Evolutionary conservation across 2,329 filamentous ascomycete genomes (phyloP).

Genomic region (Ascochyta koolunga): DNA sequence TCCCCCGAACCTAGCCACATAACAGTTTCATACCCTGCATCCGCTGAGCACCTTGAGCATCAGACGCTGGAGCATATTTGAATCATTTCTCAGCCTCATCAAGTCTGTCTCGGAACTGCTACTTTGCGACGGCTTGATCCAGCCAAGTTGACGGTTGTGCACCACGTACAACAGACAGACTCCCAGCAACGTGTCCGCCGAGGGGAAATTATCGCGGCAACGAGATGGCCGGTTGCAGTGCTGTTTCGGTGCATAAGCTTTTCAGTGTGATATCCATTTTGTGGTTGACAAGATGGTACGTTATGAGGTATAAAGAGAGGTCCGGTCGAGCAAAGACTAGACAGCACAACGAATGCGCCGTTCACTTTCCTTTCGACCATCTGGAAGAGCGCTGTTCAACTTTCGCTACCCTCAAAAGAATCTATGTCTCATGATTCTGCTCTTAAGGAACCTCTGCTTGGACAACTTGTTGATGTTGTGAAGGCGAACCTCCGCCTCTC

Average conservation of each 20-base stretch:
- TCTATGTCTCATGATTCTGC: neutral
- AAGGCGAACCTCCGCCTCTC: neutral
- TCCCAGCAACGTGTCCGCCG: neutral
- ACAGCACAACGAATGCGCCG: neutral
- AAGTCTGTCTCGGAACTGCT: neutral
- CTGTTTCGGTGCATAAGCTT: conserved; percentile 3
- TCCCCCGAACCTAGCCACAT: conserved; percentile 3
- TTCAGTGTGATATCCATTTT: neutral
- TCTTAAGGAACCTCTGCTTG: neutral
- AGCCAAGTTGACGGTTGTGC: neutral
- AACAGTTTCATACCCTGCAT: conserved; percentile 3
- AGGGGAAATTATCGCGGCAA: neutral
- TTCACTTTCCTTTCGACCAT: neutral
- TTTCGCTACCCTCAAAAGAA: neutral
- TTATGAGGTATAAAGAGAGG: neutral
- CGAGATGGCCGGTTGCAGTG: neutral
- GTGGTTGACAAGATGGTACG: neutral
- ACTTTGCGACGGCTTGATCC: neutral
- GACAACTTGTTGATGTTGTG: neutral
- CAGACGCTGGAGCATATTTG: conserved; percentile 2
- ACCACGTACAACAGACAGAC: neutral
- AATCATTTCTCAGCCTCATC: neutral
- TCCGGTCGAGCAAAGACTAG: neutral
- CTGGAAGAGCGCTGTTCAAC: neutral
- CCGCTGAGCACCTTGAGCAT: conserved; percentile 1